These are phyloP conservation scores for Colletotrichum gloeosporioides DNA, from an alignment of 2,329 filamentous ascomycete species.

Conservation along the genomic window DNA sequence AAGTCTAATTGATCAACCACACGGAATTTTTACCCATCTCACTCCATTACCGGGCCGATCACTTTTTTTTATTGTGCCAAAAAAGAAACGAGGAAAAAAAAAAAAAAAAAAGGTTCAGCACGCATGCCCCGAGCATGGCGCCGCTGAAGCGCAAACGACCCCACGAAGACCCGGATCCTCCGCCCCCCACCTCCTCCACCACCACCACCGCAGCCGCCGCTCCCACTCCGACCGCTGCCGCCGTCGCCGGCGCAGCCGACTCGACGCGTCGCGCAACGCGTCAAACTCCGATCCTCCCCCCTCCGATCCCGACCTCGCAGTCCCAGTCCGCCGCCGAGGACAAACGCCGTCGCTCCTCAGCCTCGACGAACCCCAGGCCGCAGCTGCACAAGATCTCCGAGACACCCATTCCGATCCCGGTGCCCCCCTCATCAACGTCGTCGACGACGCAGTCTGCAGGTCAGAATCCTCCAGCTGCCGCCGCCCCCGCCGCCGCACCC, in stretches of 20 bases:
- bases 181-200: conserved; percentile 17
- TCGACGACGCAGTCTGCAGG: background rate
- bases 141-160: conserved; percentile 43
- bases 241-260: conserved; percentile 14
- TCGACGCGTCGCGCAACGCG: conserved; percentile 43
- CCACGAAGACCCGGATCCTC: conserved; percentile 27
- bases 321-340: conserved; percentile 21
- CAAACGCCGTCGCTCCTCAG: conserved; percentile 25
- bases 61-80: background rate
- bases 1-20: conserved; percentile 13
- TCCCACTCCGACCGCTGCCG: background rate
- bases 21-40: background rate
- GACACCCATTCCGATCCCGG: conserved; percentile 9
- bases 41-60: background rate
- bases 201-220: conserved; percentile 19
- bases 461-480: background rate
- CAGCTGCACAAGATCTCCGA: background rate
- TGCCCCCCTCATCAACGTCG: background rate
- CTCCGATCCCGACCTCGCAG: conserved; percentile 29
- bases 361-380: background rate
- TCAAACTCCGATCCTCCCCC: conserved; percentile 41
- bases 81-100: background rate
- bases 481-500: background rate
- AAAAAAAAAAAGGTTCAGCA: background rate
- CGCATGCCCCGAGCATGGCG: conserved; percentile 22